phyloP scores from a whole-genome alignment of 192 early-diverging fungal genomes.

The Podila epigama region DNA sequence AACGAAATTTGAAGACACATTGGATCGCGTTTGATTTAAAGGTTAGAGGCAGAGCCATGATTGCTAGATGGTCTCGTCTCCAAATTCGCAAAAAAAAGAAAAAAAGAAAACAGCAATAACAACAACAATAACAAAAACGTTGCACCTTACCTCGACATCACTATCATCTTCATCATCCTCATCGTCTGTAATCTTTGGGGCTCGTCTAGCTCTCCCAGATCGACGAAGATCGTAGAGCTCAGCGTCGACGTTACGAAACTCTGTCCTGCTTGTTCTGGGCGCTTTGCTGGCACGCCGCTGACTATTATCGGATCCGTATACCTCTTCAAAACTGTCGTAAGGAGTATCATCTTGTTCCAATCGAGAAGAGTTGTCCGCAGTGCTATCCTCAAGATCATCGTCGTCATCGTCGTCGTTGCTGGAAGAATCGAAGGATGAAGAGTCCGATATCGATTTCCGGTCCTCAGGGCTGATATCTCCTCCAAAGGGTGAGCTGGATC shows the following conservation, averaged over 20 bases:
- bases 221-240: slow-evolving; percentile 71
- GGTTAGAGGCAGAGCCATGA: too few species aligned
- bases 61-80: background rate
- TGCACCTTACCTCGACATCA: slow-evolving; percentile 10
- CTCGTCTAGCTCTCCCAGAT: slow-evolving; percentile 57
- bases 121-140: background rate
- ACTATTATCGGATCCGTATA: slow-evolving; percentile 39
- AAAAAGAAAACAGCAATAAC: background rate
- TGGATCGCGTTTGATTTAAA: background rate
- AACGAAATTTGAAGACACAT: slow-evolving; percentile 13
- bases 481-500: slow-evolving; percentile 3
- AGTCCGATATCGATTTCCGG: slow-evolving; percentile 28
- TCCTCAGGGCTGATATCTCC: slow-evolving; percentile 4
- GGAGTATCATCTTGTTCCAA: slow-evolving; percentile 38
- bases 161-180: slow-evolving; percentile 39
- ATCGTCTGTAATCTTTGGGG: slow-evolving; percentile 49
- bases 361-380: slow-evolving; percentile 5
- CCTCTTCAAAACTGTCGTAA: slow-evolving; percentile 53
- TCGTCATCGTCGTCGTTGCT: slow-evolving; percentile 34
- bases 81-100: slow-evolving; percentile 1
- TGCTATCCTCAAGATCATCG: slow-evolving; percentile 26
- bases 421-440: slow-evolving; percentile 37
- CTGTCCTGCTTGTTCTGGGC: slow-evolving; percentile 49
- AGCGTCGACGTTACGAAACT: slow-evolving; percentile 56
- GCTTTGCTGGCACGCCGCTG: slow-evolving; percentile 41